Base-by-base conservation (phyloP, 2,329 filamentous ascomycete species). In the Madurella mycetomatis region DNA sequence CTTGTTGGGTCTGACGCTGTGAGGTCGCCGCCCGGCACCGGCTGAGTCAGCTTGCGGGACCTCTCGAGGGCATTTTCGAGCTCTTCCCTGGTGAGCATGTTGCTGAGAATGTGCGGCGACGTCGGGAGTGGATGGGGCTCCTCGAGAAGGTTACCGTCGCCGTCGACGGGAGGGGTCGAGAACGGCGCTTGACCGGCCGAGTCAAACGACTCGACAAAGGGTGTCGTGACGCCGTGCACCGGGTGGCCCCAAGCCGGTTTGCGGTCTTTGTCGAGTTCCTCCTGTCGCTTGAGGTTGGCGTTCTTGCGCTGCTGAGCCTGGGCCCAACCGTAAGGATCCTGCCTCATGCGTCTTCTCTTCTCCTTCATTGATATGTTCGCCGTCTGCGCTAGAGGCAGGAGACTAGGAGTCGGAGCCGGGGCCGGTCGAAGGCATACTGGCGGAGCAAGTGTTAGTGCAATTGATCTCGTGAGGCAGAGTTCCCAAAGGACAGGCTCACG, bases 231-330 rank as follows among this genome's bases (percentile, higher is more conserved):
- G 66, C 92, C 94, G 64, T 86, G 81, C 60, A 99, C 77, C 1
- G 91, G 88, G 70, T 95, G 83, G 48, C 92, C 92, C 61, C 86
- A 77, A 44, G 78, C 78, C 45, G 78, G 78, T 55, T 82, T 77
- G 55, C 89, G 84, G 67, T 85, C 76, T 60, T 82, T 74, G 56
- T 83, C 71, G 52, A 97, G 80, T 59, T 84, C 83, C 58, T 82
- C 78, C 65, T 87, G 90, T 49, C 90, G 84, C 66, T 87, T 82
- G 44, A 92, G 70, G 67, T 96, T 95, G 61, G 87, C 89, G 11
- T 87, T 84, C 72, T 92, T 95, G 58, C 90, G 86, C 68, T 91
- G 89, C 65, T 87, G 83, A 32, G 89, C 85, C 71, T 95, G 90
- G 2, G 87, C 87, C 72, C 87, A 82, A 56, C 86, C 79, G 68